Evolutionary conservation across 345 rosid genomes (phyloP), one percentile per base, ranked within the genome.

Genomic region (Bruguiera sexangula): DNA sequence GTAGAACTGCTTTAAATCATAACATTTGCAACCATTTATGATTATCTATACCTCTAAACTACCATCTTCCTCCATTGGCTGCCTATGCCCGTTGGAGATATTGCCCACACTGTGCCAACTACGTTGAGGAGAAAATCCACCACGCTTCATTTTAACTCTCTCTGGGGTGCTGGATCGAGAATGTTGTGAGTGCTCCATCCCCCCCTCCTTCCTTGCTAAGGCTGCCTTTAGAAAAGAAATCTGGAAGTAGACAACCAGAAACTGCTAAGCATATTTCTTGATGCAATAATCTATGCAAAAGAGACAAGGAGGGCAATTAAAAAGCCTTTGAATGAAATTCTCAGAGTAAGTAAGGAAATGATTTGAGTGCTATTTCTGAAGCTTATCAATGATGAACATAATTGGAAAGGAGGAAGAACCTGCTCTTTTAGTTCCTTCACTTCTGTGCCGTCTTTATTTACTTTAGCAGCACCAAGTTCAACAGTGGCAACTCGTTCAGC

Each of bases 391-490:
- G 8, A 55, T 15, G 19, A 67, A 3, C 27, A 31, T 9, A 21
- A 6, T 22, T 21, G 29, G 3, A 24, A 13, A 67, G 31, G 22
- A 57, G 43, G 50, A 58, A 63, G 52, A 75, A 77, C 81, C 81
- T 77, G 81, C 56, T 77, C 77, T 73, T 77, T 77, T 51, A 77
- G 77, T 30, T 77, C 81, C 72, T 73, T 77, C 59, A 69, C 81
- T 19, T 77, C 81, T 31, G 31, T 26, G 32, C 73, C 32, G 21
- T 77, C 81, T 69, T 69, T 77, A 65, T 77, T 77, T 43, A 77
- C 81, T 60, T 56, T 62, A 73, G 81, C 81, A 64, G 81, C 77
- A 65, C 81, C 81, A 30, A 77, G 81, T 70, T 77, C 81, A 53
- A 77, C 77, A 11, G 77, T 72, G 31, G 77, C 81, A 52, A 77